Evolutionary conservation across 2,329 filamentous ascomycete genomes (phyloP), one percentile per base, ranked within the genome.

Genomic region (Rutstroemia sp.): DNA sequence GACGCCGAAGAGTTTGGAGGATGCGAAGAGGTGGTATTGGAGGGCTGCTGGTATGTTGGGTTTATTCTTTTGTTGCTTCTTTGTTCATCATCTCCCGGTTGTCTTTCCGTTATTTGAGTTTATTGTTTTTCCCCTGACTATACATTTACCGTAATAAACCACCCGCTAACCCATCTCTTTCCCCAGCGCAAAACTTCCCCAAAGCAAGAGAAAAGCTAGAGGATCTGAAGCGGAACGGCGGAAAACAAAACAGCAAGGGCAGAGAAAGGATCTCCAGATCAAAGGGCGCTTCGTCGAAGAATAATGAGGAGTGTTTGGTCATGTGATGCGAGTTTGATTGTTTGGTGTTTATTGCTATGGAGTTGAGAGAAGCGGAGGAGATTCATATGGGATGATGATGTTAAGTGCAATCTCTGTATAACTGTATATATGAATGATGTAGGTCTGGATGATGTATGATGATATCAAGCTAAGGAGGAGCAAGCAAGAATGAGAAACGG

Each of bases 21-120:
- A 97, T 73, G 94, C 92, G 21, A 96, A 95, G 78, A 83, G 91
- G 65, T 99, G 94, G 94, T 99, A 99, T 74, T 96, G 92, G 81
- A 81, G 92, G 71, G 92, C 94, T 73, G 94, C 94, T 69, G 88
- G 92, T 96, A 78, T 83, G 90, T 84, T 58, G 57, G 51, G 53
- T 4, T 51, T 19, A 57, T 57, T 44, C 10, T 23, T 14, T 2
- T 36, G 30, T 38, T 17, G 3, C 9, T 36, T 5, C 9, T 39
- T 5, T 25, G 19, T n/a, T 19, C 10, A 9, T 10, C 4, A 36
- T 47, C 34, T n/a, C 25, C 9, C 2, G 9, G 10, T 14, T 14
- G 27, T 3, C n/a, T n/a, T 30, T 2, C 23, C 30, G 21, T 49
- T 23, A 8, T 19, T 8, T 19, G 16, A 16, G 9, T 42, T 42